A percentile compares a stretch with the other conserved stretches of the same genome.
phyloP scores from a whole-genome alignment of 2,329 filamentous ascomycete genomes.

The Fusarium piperis region DNA sequence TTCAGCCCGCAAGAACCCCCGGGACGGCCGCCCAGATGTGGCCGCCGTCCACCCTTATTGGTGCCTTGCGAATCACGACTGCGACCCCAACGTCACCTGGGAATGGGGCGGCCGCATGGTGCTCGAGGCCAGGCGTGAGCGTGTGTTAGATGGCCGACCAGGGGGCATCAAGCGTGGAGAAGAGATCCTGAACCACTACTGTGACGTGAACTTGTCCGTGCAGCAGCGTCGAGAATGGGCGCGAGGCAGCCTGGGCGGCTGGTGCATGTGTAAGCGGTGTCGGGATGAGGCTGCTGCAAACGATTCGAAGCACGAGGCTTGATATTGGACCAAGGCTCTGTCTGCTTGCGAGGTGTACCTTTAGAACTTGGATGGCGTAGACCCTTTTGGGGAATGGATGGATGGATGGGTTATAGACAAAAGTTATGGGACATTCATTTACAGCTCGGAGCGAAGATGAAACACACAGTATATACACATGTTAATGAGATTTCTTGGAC shows the following conservation, averaged over 20 bases:
- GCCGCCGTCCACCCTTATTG: constrained; percentile 94
- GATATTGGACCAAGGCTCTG: background rate
- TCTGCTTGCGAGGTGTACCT: background rate
- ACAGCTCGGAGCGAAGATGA: constrained; percentile 1
- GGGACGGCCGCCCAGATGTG: constrained; percentile 86
- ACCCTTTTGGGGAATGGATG: constrained; percentile 11
- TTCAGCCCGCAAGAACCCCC: constrained; percentile 80
- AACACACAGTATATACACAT: background rate
- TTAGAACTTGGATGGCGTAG: constrained; percentile 8
- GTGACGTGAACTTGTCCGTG: constrained; percentile 82
- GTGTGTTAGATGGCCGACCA: constrained; percentile 59
- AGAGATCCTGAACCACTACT: constrained; percentile 94
- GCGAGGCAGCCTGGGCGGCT: constrained; percentile 84
- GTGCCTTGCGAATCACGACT: constrained; percentile 97
- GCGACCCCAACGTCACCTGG: constrained; percentile 94
- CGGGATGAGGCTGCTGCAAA: constrained; percentile 69
- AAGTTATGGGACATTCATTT: constrained; percentile 7
- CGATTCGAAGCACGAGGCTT: constrained; percentile 16
- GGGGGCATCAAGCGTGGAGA: constrained; percentile 79
- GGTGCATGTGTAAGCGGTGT: constrained; percentile 88
- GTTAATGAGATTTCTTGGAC: background rate
- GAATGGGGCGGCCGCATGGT: constrained; percentile 87
- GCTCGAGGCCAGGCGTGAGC: constrained; percentile 69
- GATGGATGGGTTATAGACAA: constrained; percentile 17
- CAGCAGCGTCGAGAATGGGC: constrained; percentile 90